Conservation (phyloP, 768 basidiomycete species). For the Pleurotus giganteus region DNA sequence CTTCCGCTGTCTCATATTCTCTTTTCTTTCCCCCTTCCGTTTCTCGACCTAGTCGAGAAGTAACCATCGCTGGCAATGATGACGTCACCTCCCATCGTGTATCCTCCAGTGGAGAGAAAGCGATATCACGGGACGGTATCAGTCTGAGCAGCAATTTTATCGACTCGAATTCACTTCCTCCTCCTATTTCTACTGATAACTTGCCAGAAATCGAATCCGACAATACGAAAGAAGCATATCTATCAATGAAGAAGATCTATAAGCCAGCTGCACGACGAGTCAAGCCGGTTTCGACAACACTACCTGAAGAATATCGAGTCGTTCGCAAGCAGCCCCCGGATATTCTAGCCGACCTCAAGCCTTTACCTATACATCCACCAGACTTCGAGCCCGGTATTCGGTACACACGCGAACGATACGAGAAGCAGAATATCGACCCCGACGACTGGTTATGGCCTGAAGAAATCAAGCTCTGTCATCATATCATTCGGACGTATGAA, state of each 20-base stretch:
- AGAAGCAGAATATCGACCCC: conserved; percentile 19
- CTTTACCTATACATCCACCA: conserved; percentile 17
- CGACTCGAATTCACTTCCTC: no score
- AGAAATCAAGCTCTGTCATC: conserved; percentile 22
- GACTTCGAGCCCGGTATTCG: conserved; percentile 17
- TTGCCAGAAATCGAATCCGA: no score
- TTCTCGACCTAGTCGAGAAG: no score
- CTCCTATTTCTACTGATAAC: no score
- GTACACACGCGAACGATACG: conserved; percentile 19
- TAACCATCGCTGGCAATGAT: no score
- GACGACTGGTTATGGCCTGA: conserved; percentile 24
- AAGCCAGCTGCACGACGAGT: conserved; percentile 13
- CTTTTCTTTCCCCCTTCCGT: neutral
- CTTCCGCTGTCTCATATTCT: neutral
- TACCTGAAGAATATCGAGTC: conserved; percentile 20
- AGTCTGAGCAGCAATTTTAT: no score
- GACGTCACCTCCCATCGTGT: no score
- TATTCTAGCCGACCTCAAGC: conserved; percentile 17
- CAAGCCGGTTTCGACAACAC: conserved; percentile 14
- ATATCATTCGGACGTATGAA: conserved; percentile 22
- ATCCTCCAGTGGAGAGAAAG: no score
- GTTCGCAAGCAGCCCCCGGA: conserved; percentile 18
- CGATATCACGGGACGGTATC: no score
- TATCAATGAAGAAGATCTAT: neutral
- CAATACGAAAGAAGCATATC: no score